phyloP scores from a whole-genome alignment of 441 rosid species.

The Breynia disticha region DNA sequence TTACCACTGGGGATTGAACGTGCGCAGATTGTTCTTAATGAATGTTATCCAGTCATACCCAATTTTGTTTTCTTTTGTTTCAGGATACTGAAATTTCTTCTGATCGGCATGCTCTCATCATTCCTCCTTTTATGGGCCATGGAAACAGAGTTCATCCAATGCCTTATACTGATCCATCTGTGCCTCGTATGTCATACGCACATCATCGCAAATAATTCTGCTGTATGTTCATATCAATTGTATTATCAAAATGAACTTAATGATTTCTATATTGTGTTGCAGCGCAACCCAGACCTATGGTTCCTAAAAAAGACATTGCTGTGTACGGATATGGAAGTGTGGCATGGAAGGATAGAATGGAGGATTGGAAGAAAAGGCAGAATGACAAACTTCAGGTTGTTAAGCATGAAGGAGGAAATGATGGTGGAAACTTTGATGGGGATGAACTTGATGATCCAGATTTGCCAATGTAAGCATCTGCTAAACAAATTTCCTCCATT shows the following conservation, averaged over 20 bases:
- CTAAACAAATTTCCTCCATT: neutral
- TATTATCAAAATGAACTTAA: neutral
- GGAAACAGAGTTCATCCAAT: constrained; percentile 47
- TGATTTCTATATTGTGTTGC: constrained; percentile 7
- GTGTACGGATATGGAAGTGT: constrained; percentile 75
- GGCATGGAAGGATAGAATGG: constrained; percentile 79
- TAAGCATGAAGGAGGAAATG: constrained; percentile 45
- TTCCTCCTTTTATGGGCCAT: constrained; percentile 45
- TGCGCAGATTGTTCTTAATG: neutral
- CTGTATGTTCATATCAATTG: neutral
- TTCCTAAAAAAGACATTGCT: constrained; percentile 55
- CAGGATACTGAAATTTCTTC: constrained; percentile 55
- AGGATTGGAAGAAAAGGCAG: constrained; percentile 65
- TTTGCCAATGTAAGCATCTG: constrained; percentile 47
- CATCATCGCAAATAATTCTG: neutral
- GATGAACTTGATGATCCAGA: constrained; percentile 50
- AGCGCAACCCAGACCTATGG: constrained; percentile 71
- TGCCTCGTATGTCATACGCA: constrained; percentile 33
- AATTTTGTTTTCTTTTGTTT: constrained; percentile 7
- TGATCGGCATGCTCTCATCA: constrained; percentile 55
- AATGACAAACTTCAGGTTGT: constrained; percentile 53
- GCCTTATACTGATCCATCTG: constrained; percentile 36
- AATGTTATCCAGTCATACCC: neutral
- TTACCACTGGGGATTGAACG: neutral
- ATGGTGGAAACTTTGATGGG: constrained; percentile 18